phyloP scores from a whole-genome alignment of 805 yeast genomes.

The Saccharomycopsis guyanensis region DNA sequence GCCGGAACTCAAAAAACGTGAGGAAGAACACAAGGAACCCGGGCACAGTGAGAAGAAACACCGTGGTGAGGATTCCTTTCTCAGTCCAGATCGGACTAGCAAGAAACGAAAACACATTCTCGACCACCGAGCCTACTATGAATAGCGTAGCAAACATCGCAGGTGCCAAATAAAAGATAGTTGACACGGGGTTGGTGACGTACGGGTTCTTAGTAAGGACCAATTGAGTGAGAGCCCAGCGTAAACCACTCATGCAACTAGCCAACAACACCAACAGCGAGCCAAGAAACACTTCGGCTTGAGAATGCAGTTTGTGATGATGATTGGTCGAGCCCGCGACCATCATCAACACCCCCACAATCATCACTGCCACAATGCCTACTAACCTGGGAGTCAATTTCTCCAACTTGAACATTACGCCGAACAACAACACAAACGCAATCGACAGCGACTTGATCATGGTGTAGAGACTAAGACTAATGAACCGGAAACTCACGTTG shows the following conservation, averaged over 20 bases:
- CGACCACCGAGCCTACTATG: constrained; percentile 55
- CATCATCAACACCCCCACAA: constrained; percentile 83
- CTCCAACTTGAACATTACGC: constrained; percentile 76
- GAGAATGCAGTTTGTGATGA: constrained; percentile 18
- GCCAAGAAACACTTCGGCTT: constrained; percentile 41
- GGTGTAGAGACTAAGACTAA: constrained; percentile 79
- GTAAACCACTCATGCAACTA: constrained; percentile 74
- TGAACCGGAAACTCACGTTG: constrained; percentile 71
- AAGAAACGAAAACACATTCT: constrained; percentile 42
- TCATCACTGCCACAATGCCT: constrained; percentile 70
- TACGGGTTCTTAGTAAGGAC: constrained; percentile 53
- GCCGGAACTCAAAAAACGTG: constrained; percentile 82
- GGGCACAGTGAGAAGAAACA: constrained; percentile 61
- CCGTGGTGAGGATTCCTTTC: constrained; percentile 49
- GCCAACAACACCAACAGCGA: constrained; percentile 68
- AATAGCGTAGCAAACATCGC: constrained; percentile 64
- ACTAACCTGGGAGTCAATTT: constrained; percentile 58
- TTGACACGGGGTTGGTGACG: constrained; percentile 69
- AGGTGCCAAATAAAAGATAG: constrained; percentile 81
- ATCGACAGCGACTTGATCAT: constrained; percentile 87
- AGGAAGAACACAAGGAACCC: constrained; percentile 83
- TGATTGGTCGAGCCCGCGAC: constrained; percentile 31
- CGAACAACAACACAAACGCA: constrained; percentile 83
- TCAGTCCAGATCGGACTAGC: constrained; percentile 54
- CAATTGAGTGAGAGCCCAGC: constrained; percentile 94